Evolutionary conservation across 495 filamentous ascomycete genomes (phyloP).

Genomic region (Poronia punctata): DNA sequence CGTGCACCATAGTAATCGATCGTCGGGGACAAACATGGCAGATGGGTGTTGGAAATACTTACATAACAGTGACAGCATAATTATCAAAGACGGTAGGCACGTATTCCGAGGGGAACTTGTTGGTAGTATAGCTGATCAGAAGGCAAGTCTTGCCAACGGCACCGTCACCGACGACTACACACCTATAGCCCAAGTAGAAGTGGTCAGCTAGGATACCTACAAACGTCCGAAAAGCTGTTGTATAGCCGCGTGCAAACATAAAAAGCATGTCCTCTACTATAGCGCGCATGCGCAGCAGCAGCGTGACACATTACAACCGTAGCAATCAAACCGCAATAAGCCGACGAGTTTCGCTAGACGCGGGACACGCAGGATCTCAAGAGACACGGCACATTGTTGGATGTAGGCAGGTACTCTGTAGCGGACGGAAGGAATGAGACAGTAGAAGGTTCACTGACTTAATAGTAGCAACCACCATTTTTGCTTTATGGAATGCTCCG

Average conservation of each 20-base stretch:
- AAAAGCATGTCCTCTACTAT: neutral
- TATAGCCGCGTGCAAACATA: constrained; percentile 6
- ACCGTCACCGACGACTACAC: constrained; percentile 98
- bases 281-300: constrained; percentile 9
- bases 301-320: constrained; percentile 1
- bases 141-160: constrained; percentile 98
- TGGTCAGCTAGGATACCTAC: constrained; percentile 6
- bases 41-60: constrained; percentile 39
- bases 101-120: constrained; percentile 99
- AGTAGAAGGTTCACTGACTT: constrained; percentile 52
- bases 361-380: too few species aligned
- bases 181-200: constrained; percentile 47
- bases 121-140: constrained; percentile 97
- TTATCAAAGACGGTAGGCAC: constrained; percentile 99
- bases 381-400: too few species aligned
- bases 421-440: constrained; percentile 7
- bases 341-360: too few species aligned
- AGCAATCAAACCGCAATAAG: constrained; percentile 2
- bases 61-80: constrained; percentile 99
- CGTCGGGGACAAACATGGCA: neutral
- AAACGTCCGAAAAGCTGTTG: neutral
- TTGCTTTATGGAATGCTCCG: constrained; percentile 31
- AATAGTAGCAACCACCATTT: constrained; percentile 78
- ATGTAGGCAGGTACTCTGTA: constrained; percentile 4
- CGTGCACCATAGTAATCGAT: neutral